phyloP scores from a whole-genome alignment of 2,329 filamentous ascomycete genomes.

The Penicillium sp. region DNA sequence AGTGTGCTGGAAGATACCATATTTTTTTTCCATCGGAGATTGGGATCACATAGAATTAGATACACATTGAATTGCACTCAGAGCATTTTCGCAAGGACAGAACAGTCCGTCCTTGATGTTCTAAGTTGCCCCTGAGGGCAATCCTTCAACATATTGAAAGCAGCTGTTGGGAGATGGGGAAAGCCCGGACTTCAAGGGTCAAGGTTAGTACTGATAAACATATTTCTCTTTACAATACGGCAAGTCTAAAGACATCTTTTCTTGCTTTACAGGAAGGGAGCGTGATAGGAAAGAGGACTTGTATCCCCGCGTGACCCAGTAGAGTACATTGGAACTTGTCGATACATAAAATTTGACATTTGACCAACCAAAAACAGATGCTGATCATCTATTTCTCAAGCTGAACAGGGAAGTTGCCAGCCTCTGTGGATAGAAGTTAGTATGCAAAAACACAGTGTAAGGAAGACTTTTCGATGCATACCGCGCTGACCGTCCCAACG shows the following conservation, averaged over 20 bases:
- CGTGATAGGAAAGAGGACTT: conserved; percentile 25
- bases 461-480: conserved; percentile 50
- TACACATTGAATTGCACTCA: conserved; percentile 19
- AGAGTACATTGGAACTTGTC: conserved; percentile 42
- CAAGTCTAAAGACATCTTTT: conserved; percentile 36
- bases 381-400: conserved; percentile 46
- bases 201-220: conserved; percentile 8
- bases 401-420: conserved; percentile 56
- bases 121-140: neutral
- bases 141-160: neutral
- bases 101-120: neutral
- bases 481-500: conserved; percentile 98
- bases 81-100: conserved; percentile 17
- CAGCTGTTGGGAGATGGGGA: neutral
- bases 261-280: conserved; percentile 15
- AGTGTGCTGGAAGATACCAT: conserved; percentile 9
- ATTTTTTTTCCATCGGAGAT: conserved; percentile 6
- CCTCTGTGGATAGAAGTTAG: conserved; percentile 41
- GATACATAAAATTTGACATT: conserved; percentile 32
- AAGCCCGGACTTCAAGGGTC: neutral
- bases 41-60: conserved; percentile 26
- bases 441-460: neutral
- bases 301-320: conserved; percentile 36
- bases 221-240: conserved; percentile 23
- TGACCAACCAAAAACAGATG: conserved; percentile 23